Conservation (phyloP, 2,329 filamentous ascomycete genomes). For the Epichloe sp. region DNA sequence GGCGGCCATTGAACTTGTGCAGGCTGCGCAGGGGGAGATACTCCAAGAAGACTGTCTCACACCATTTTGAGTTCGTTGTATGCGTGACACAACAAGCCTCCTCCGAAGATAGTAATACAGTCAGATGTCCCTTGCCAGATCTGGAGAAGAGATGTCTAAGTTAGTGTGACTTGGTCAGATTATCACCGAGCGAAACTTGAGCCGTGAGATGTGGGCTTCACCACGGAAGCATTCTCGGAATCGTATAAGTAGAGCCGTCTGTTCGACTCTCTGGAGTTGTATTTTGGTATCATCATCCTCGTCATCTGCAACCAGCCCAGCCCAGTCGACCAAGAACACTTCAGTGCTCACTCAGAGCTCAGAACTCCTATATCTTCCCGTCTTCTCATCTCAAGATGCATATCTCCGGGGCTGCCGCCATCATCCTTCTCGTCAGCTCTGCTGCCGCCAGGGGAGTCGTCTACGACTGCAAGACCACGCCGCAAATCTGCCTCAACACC, state of each 20-base stretch:
- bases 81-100: background rate
- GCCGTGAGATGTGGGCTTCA: background rate
- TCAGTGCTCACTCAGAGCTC: background rate
- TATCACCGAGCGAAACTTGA: background rate
- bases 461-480: background rate
- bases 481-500: slow-evolving; percentile 1
- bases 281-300: background rate
- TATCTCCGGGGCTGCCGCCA: background rate
- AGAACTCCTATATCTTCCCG: background rate
- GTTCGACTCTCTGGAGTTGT: background rate
- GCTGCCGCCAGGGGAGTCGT: background rate
- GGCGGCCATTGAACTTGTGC: background rate
- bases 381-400: background rate
- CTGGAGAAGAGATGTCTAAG: background rate
- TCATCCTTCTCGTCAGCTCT: background rate
- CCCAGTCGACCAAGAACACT: background rate
- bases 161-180: background rate
- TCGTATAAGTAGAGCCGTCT: background rate
- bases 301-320: background rate
- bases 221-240: background rate
- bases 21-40: background rate
- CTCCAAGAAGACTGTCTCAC: background rate
- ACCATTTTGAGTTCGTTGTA: background rate
- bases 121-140: background rate
- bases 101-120: background rate